Evolutionary conservation across 768 basidiomycete species (phyloP).

Genomic region (Leccinum boreale): DNA sequence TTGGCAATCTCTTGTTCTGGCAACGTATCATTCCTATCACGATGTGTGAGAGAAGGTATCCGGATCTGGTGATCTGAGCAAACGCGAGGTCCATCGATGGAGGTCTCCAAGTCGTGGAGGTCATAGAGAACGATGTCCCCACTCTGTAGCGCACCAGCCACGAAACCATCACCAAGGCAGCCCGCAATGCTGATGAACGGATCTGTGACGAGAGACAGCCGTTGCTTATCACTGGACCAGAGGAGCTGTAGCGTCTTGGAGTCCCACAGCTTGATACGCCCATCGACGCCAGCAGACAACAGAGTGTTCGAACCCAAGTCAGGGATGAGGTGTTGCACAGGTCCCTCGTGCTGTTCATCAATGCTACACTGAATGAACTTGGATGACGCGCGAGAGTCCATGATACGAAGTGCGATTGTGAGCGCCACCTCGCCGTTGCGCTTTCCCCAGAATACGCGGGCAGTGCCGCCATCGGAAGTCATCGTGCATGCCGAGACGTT

Average conservation of each 20-base stretch:
- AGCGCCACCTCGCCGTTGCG: slow-evolving; percentile 64
- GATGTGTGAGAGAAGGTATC: slow-evolving; percentile 35
- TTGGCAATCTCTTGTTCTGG: slow-evolving; percentile 10
- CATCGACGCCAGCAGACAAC: slow-evolving; percentile 59
- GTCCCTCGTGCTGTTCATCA: slow-evolving; percentile 62
- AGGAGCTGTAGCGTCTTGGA: slow-evolving; percentile 48
- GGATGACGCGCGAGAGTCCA: slow-evolving; percentile 50
- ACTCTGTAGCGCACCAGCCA: slow-evolving; percentile 50
- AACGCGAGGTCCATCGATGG: slow-evolving; percentile 9
- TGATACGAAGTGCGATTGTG: slow-evolving; percentile 52
- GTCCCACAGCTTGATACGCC: slow-evolving; percentile 74
- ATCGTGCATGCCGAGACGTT: slow-evolving; percentile 59
- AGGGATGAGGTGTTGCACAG: slow-evolving; percentile 56
- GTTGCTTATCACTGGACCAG: slow-evolving; percentile 55
- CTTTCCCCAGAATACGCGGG: slow-evolving; percentile 72
- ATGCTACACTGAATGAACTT: slow-evolving; percentile 47
- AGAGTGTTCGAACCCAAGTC: slow-evolving; percentile 36
- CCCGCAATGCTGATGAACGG: slow-evolving; percentile 50
- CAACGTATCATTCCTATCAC: slow-evolving; percentile 2
- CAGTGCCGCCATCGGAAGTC: slow-evolving; percentile 60
- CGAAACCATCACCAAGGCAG: slow-evolving; percentile 38
- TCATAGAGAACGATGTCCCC: slow-evolving; percentile 60
- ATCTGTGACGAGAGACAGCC: slow-evolving; percentile 39
- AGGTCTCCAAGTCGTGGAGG: slow-evolving; percentile 34
- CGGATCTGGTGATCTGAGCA: slow-evolving; percentile 28